Conservation (phyloP, 495 filamentous ascomycete species). For the Aspergillus indologenus region DNA sequence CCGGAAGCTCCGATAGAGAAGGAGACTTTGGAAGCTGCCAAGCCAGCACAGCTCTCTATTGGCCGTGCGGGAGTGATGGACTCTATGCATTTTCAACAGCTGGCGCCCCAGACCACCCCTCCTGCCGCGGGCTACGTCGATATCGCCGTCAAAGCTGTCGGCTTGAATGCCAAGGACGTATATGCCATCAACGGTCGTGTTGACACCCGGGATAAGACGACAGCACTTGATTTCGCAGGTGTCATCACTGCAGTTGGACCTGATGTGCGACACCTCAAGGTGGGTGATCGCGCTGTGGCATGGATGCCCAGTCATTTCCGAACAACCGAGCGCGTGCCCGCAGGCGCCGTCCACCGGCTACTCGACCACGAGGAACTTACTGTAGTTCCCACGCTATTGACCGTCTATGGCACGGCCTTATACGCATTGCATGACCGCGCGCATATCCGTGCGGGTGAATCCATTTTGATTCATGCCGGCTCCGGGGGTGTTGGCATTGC, state of each 20-base stretch:
- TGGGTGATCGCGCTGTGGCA: background rate
- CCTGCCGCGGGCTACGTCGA: background rate
- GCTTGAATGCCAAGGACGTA: slow-evolving; percentile 1
- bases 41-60: too few relatives aligned
- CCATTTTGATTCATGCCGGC: slow-evolving; percentile 28
- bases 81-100: too few relatives aligned
- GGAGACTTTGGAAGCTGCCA: too few relatives aligned
- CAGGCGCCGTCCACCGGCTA: background rate
- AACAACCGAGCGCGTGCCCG: slow-evolving; percentile 1
- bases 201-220: background rate
- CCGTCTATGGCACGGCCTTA: slow-evolving; percentile 29
- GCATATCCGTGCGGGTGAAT: slow-evolving; percentile 21
- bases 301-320: background rate
- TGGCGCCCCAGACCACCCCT: too few relatives aligned
- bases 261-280: background rate
- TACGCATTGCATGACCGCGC: slow-evolving; percentile 22
- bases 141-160: background rate
- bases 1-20: too few relatives aligned
- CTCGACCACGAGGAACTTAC: background rate
- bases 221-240: background rate
- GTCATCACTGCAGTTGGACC: background rate
- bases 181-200: background rate
- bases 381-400: slow-evolving; percentile 6
- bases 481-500: slow-evolving; percentile 25
- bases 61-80: too few relatives aligned